Evolutionary conservation across 768 basidiomycete genomes (phyloP).

Genomic region (Suillus fuscotomentosus): DNA sequence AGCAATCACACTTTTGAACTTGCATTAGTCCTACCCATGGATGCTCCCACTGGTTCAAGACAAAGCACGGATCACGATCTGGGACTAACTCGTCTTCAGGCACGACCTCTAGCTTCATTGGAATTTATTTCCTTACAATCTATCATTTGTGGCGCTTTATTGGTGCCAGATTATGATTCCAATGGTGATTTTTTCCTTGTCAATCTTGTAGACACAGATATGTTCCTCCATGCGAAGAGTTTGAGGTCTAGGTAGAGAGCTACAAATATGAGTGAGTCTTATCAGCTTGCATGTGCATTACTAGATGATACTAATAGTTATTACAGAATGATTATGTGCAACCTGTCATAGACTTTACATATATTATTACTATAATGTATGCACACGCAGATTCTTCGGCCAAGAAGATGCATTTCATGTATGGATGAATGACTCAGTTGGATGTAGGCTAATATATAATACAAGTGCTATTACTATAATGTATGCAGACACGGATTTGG

Average conservation of each 20-base stretch:
- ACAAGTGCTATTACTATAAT: no score
- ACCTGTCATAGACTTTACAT: no score
- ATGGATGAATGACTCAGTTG: no score
- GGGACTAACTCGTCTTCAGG: conserved; percentile 11
- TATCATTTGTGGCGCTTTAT: not conserved
- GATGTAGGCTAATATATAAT: no score
- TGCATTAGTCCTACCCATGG: conserved; percentile 21
- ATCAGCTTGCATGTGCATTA: conserved; percentile 19
- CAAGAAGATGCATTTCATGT: no score
- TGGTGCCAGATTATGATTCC: conserved; percentile 5
- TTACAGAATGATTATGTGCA: no score
- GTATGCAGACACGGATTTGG: no score
- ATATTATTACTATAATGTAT: no score
- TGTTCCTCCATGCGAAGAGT: conserved; percentile 15
- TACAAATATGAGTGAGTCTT: not conserved
- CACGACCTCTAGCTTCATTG: not conserved
- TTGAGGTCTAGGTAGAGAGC: not conserved
- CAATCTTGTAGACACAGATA: conserved; percentile 29
- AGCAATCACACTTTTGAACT: conserved; percentile 9
- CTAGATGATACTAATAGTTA: conserved; percentile 7
- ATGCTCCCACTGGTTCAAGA: conserved; percentile 11
- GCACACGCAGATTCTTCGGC: no score
- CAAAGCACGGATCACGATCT: conserved; percentile 19
- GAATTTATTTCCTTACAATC: conserved; percentile 4
- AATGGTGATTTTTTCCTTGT: conserved; percentile 24